These are phyloP conservation scores for Dothidotthia symphoricarpi DNA, from an alignment of 2,329 filamentous ascomycete species.

Conservation along the genomic window DNA sequence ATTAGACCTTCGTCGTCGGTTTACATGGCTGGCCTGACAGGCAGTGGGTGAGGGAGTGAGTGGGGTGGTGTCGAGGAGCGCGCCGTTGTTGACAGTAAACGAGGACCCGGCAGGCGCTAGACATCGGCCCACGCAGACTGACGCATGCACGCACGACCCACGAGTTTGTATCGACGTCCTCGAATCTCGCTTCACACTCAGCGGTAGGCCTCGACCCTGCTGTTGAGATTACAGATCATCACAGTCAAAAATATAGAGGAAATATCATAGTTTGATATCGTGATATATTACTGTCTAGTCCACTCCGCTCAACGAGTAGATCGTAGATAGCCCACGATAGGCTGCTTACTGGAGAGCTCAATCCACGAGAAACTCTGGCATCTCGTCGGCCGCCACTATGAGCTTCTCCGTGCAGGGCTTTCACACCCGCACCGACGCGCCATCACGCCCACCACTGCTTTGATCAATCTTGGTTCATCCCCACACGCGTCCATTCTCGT, in stretches of 20 bases:
- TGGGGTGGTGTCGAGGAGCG: not conserved
- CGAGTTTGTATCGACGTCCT: conserved; percentile 4
- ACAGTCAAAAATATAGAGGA: no score
- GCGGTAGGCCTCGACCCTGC: no score
- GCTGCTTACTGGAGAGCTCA: conserved; percentile 14
- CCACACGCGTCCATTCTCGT: conserved; percentile 17
- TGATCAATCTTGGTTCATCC: conserved; percentile 28
- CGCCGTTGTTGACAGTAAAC: not conserved
- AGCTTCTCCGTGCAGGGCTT: conserved; percentile 30
- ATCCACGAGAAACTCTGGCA: conserved; percentile 27
- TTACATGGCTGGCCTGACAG: conserved; percentile 17
- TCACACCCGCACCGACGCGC: conserved; percentile 24
- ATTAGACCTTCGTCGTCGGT: conserved; percentile 19
- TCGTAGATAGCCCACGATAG: conserved; percentile 23
- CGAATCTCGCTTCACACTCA: no score
- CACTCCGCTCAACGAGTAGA: conserved; percentile 15
- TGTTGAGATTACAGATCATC: no score
- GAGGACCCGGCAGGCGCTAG: not conserved
- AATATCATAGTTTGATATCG: conserved; percentile 27
- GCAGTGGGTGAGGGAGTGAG: no score
- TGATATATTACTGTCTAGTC: conserved; percentile 33
- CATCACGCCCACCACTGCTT: conserved; percentile 8
- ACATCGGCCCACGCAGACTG: conserved; percentile 5
- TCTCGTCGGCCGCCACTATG: conserved; percentile 31
- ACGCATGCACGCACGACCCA: conserved; percentile 23